phyloP scores from a whole-genome alignment of 345 rosid genomes.

The Arabis alpina region DNA sequence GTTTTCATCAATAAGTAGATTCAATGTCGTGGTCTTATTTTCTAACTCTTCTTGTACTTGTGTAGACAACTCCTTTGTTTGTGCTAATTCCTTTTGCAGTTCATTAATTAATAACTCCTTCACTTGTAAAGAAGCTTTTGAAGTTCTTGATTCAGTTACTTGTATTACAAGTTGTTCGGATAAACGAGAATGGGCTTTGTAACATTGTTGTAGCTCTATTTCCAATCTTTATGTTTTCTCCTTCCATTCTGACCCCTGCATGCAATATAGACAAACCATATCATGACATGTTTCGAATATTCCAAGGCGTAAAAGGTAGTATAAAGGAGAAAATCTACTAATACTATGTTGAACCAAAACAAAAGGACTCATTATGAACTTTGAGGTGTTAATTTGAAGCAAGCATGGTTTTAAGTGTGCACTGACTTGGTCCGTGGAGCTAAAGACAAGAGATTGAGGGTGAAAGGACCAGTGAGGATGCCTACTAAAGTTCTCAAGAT shows the following conservation, averaged over 20 bases:
- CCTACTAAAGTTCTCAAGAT: slow-evolving; percentile 62
- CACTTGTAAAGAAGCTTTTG: slow-evolving; percentile 72
- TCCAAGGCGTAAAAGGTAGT: not conserved
- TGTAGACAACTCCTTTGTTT: slow-evolving; percentile 67
- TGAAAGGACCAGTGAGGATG: slow-evolving; percentile 69
- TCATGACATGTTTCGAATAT: slow-evolving; percentile 1
- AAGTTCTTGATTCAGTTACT: slow-evolving; percentile 76
- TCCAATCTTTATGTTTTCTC: slow-evolving; percentile 85
- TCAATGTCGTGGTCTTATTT: slow-evolving; percentile 66
- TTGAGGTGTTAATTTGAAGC: no score
- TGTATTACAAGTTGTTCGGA: slow-evolving; percentile 91
- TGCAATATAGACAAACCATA: slow-evolving; percentile 1
- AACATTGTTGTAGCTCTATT: slow-evolving; percentile 85
- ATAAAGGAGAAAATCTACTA: slow-evolving; percentile 8
- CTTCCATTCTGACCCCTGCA: slow-evolving; percentile 93
- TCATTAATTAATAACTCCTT: slow-evolving; percentile 59
- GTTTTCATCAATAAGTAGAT: slow-evolving; percentile 68
- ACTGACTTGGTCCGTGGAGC: slow-evolving; percentile 65
- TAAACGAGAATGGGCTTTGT: slow-evolving; percentile 86
- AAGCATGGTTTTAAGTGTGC: slow-evolving; percentile 43
- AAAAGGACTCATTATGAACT: not conserved
- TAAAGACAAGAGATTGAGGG: slow-evolving; percentile 59
- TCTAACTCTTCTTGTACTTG: slow-evolving; percentile 61
- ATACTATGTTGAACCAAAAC: not conserved
- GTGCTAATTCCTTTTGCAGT: slow-evolving; percentile 54